phyloP scores from a whole-genome alignment of 805 yeast species.

The Starmerella kuoi region DNA sequence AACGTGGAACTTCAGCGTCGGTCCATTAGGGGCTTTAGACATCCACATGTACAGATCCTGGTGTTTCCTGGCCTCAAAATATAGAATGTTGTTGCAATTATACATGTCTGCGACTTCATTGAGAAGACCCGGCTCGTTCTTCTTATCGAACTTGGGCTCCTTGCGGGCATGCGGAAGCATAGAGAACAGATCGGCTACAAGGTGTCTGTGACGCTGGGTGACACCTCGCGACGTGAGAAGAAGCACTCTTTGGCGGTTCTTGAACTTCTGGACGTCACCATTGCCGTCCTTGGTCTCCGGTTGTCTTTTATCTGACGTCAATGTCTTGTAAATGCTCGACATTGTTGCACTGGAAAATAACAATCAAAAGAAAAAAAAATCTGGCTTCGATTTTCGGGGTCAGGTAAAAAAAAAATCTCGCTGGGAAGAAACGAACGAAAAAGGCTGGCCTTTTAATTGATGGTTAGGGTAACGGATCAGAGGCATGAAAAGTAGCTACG shows the following conservation, averaged over 20 bases:
- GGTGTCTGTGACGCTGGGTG: conserved; percentile 86
- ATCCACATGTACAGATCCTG: conserved; percentile 90
- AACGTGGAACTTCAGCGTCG: conserved; percentile 83
- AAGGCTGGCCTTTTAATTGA: neutral
- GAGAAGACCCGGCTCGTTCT: conserved; percentile 73
- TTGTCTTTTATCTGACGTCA: conserved; percentile 34
- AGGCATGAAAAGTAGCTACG: too few relatives aligned
- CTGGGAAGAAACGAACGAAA: neutral
- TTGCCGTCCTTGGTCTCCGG: conserved; percentile 10
- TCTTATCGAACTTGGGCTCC: conserved; percentile 90
- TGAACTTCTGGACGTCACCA: conserved; percentile 30
- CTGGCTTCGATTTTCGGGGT: neutral
- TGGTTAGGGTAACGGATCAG: too few relatives aligned
- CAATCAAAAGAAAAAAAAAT: too few relatives aligned
- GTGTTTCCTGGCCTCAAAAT: conserved; percentile 93
- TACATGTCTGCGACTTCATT: conserved; percentile 94
- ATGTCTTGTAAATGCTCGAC: conserved; percentile 64
- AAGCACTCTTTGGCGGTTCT: conserved; percentile 78
- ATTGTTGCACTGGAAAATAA: too few relatives aligned
- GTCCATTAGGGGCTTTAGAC: conserved; percentile 95
- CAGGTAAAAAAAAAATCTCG: neutral
- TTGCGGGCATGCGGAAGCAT: conserved; percentile 90
- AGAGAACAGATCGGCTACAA: conserved; percentile 65
- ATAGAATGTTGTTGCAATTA: conserved; percentile 90
- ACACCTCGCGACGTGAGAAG: conserved; percentile 90